Base-by-base conservation (phyloP, 768 basidiomycete genomes). In the Russula sp. region DNA sequence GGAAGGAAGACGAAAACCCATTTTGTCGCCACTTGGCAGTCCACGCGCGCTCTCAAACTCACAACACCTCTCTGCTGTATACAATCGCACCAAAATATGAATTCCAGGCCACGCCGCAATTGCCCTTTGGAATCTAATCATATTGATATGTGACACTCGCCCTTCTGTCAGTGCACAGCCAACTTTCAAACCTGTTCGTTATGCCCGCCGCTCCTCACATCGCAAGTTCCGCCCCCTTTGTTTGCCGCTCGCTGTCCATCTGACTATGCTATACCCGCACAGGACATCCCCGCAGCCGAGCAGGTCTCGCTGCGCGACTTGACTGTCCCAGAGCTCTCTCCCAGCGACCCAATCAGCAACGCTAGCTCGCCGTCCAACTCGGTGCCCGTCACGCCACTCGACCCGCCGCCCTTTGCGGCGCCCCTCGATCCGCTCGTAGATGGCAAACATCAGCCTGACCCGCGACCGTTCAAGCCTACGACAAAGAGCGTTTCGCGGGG, bases 201-300 rank as follows among this genome's bases (percentile, higher is more conserved):
- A 63, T 63, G 62, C 57, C 48, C 34, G 32, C 57, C n/a, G 22
- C 57, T 47, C 61, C 57, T 42, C 52, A 55, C 41, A 48, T 63
- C 16, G 62, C 25, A 59, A 59, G 62, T 63, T 36, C 25, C 29
- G 10, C 38, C 36, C 45, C 34, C 49, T 0, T 25, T 42, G 16
- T 1, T 39, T 10, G 5, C 20, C 11, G 0, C 7, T 16, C 10
- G 1, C 14, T 10, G 0, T 10, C 29, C 0, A 6, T 49, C 56
- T 54, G 18, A 62, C 18, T 6, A 7, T 29, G 13, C 7, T 29
- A 35, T 25, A 22, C 16, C 38, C 7, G 3, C 29, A 43, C 34
- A 63, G 62, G 57, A 63, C 34, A 63, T 49, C 14, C 4, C 57
- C 7, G 46, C 62, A 59, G 61, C 56, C 22, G 62, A 63, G 62